Percentiles rank a stretch among this genome's conserved stretches.
phyloP scores from a whole-genome alignment of 2,329 filamentous ascomycete species.

The Phyllosticta citribraziliensis region DNA sequence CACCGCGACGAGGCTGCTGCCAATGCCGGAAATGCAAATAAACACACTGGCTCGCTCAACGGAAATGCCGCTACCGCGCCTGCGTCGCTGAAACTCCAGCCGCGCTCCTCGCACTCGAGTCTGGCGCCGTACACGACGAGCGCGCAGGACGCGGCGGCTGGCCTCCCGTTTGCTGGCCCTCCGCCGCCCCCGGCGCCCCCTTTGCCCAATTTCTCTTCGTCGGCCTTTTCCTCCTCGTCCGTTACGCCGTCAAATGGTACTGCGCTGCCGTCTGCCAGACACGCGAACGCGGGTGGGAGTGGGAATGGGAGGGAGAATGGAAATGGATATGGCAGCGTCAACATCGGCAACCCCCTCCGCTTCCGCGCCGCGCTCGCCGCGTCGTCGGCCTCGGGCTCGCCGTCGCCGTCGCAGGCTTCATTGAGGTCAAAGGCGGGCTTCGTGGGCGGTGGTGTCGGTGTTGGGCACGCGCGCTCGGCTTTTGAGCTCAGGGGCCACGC shows the following conservation, averaged over 20 bases:
- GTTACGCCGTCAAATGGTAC: too few relatives aligned
- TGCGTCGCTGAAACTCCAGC: neutral
- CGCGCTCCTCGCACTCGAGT: constrained; percentile 4
- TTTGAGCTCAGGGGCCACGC: constrained; percentile 20
- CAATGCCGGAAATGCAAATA: neutral
- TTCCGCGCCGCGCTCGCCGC: constrained; percentile 2
- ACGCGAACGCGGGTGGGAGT: neutral
- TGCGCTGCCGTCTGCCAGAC: neutral
- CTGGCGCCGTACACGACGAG: constrained; percentile 14
- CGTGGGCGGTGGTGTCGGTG: constrained; percentile 3
- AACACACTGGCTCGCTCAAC: neutral
- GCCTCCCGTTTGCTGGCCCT: neutral
- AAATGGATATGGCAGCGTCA: too few relatives aligned
- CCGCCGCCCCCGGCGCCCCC: neutral
- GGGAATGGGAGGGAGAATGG: too few relatives aligned
- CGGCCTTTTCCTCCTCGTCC: too few relatives aligned
- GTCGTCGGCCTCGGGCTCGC: neutral
- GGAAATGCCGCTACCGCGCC: too few relatives aligned
- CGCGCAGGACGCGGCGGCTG: neutral
- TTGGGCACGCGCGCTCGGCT: constrained; percentile 19
- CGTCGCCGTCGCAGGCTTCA: neutral
- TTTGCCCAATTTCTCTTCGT: neutral
- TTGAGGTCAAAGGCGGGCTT: neutral
- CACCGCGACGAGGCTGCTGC: neutral
- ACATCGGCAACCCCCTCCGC: neutral